Base-by-base conservation (phyloP, 2,329 filamentous ascomycete genomes). In the Coniochaeta prunicola region DNA sequence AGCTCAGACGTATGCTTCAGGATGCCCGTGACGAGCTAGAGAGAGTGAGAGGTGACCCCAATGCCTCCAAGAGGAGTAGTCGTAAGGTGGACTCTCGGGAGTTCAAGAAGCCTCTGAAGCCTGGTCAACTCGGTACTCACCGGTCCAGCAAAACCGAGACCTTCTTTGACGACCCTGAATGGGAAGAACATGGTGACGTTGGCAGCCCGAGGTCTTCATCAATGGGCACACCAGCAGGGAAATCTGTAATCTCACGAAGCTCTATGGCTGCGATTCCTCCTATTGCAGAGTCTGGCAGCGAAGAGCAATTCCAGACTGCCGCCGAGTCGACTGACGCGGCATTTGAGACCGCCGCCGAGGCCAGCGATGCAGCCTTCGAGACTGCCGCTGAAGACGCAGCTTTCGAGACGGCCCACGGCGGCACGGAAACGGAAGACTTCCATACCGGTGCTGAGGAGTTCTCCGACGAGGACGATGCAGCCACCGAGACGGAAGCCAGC, bases 21-120 rank as follows among this genome's bases (percentile, higher is more conserved):
- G 94, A 99, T 68, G 89, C 93, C 26, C 87, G 92, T 36, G 94
- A 99, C 70, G 94, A 99, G 68, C 77, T 99, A 30, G 94, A 89
- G 68, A 81, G 91, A 72, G 74, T 84, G 53, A 83, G 86, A 60
- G 84, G 78, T 59, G 82, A 84, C 33, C 75, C 74, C 56, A 71
- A 74, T 24, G 66, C 73, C 58, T 40, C 77, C 71, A 83, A 70
- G 76, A 88, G 81, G 71, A 84, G 76, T 79, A 88, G 71, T 71
- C 84, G 81, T 63, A 89, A 86, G 72, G 71, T 77, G 3, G 84
- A 88, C 2, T 81, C 86, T 5, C 82, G 84, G 57, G 84, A 87
- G 60, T 86, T 89, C 75, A 94, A 93, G 78, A 96, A 94, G 73
- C 87, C 89, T 31, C 64, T 70, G 36, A 69, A 69, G 33, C 78